Conservation (phyloP, 2,329 filamentous ascomycete species). For the Claviceps sp. region DNA sequence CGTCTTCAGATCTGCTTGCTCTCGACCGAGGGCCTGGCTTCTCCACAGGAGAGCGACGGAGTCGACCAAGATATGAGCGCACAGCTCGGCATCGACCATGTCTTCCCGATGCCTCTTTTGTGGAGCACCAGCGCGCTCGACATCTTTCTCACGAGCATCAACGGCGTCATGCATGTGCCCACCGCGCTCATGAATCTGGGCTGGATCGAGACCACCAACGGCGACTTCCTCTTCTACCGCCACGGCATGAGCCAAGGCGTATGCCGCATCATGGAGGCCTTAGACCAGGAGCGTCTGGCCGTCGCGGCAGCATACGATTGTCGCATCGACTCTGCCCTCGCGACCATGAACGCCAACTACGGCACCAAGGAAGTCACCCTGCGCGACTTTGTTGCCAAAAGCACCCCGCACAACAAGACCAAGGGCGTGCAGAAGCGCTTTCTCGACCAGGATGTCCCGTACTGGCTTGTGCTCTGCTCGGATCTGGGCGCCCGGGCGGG, state of each 20-base stretch:
- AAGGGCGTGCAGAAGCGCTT: constrained; percentile 2
- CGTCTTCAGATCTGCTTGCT: not conserved
- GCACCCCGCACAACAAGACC: constrained; percentile 5
- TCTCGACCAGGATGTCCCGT: too few relatives aligned
- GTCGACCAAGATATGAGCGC: not conserved
- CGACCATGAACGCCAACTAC: not conserved
- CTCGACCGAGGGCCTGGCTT: not conserved
- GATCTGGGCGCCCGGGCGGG: not conserved
- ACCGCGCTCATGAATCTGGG: constrained; percentile 7
- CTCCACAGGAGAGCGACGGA: too few relatives aligned
- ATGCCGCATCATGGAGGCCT: constrained; percentile 5
- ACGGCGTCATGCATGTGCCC: constrained; percentile 8
- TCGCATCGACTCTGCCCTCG: too few relatives aligned
- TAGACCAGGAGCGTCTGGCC: too few relatives aligned
- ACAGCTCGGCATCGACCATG: not conserved
- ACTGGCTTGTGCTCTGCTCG: too few relatives aligned
- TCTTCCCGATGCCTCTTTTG: constrained; percentile 5
- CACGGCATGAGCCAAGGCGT: constrained; percentile 8
- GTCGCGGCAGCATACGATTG: too few relatives aligned
- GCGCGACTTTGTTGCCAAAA: constrained; percentile 4
- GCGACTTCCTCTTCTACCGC: constrained; percentile 9
- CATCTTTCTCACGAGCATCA: constrained; percentile 6
- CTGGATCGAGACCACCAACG: constrained; percentile 8
- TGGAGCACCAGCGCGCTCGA: constrained; percentile 6
- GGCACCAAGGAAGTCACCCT: constrained; percentile 2